Evolutionary conservation across 371 early-diverging fungal genomes (phyloP), one percentile per base, ranked within the genome.

Genomic region (Mortierella sp.): DNA sequence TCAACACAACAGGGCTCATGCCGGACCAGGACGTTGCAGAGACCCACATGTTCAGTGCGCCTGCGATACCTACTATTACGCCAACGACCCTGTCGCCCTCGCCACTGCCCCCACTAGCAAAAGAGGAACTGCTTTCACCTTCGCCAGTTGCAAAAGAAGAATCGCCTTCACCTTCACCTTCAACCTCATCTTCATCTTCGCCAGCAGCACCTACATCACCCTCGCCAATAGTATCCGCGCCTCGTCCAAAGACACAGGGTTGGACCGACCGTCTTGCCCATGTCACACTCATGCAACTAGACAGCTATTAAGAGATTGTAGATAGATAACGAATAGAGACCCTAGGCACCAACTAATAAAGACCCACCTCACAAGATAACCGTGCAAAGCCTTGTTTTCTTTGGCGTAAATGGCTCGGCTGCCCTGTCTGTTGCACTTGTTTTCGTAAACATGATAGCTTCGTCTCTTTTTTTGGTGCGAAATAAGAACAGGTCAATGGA

Each of bases 21-120:
- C 54, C 72, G 9, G 53, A 34, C 51, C 53, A 72, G 72, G 72
- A 72, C 0, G 6, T 37, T 2, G 75, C 53, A 19, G 79, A 31
- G 26, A 57, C 50, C 0, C 59, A 72, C 4, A 51, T 71, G 61
- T 26, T 76, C 69, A 50, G 51, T 37, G 26, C 57, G 13, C 57
- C 77, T 28, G 59, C 9, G 13, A 28, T 57, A 9, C 19, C 31
- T 21, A 21, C n/a, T 13, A 31, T n/a, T 43, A n/a, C 26, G 55
- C 28, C 54, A 55, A 48, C 13, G 1, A 43, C 43, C 46, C 59
- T 40, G 21, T 64, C 59, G 6, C 59, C 59, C 19, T 59, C 59
- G n/a, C 59, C 59, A 16, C 19, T 59, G 40, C 51, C 69, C 24
- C 24, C 51, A 2, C 50, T n/a, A 11, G 13, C 51, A 8, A 55